Conservation (phyloP, 1,284 basidiomycete genomes). For the Phellinidium pouzarii region DNA sequence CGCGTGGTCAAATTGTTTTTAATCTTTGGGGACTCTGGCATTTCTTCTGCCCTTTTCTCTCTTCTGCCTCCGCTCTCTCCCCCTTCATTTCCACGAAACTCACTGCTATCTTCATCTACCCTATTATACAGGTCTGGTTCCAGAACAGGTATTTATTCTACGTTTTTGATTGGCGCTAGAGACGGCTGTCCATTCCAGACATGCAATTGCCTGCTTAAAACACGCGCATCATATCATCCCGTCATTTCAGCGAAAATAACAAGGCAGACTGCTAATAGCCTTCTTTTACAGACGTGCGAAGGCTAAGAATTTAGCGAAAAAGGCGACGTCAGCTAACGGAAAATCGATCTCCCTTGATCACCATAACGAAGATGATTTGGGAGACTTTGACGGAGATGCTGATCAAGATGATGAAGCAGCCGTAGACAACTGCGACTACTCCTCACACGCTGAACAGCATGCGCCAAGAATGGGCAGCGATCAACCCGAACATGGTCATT, state of each 20-base stretch:
- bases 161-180: background rate
- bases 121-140: conserved; percentile 68
- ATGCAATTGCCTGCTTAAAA: background rate
- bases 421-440: conserved; percentile 4
- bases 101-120: background rate
- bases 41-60: background rate
- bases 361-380: conserved; percentile 8
- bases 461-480: background rate
- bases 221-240: background rate
- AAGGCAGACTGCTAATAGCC: background rate
- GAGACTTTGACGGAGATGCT: conserved; percentile 14
- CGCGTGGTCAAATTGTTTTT: background rate
- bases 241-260: background rate
- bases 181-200: background rate
- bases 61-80: background rate
- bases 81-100: background rate
- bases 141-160: conserved; percentile 65
- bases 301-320: conserved; percentile 54
- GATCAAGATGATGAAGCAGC: conserved; percentile 10
- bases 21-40: no score
- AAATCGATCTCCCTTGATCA: conserved; percentile 10
- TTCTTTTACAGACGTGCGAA: conserved; percentile 60
- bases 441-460: conserved; percentile 4
- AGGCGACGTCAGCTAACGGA: conserved; percentile 16
- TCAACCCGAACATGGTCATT: background rate